Evolutionary conservation across 805 yeast genomes (phyloP).

Genomic region (Yarrowia sp.): DNA sequence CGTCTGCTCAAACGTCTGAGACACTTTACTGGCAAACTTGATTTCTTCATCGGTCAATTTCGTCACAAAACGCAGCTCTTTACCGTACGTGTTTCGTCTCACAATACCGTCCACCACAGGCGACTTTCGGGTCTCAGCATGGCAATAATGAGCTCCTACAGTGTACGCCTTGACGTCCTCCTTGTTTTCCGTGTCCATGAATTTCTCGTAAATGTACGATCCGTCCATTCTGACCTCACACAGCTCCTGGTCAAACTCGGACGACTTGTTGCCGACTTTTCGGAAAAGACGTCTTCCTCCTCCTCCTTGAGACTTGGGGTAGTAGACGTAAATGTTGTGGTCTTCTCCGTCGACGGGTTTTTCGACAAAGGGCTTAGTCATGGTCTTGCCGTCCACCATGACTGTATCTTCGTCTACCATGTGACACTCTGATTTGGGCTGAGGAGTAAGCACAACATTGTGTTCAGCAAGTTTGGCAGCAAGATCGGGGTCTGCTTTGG

Average conservation of each 20-base stretch:
- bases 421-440: constrained; percentile 50
- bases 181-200: constrained; percentile 96
- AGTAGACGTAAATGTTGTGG: constrained; percentile 92
- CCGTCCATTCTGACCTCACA: constrained; percentile 79
- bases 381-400: constrained; percentile 64
- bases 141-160: constrained; percentile 86
- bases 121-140: constrained; percentile 96
- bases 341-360: constrained; percentile 99
- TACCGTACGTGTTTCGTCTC: constrained; percentile 94
- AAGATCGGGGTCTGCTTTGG: constrained; percentile 70
- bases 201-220: constrained; percentile 85
- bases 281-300: constrained; percentile 95
- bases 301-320: constrained; percentile 79
- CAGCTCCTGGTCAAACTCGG: constrained; percentile 88
- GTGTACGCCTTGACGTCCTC: constrained; percentile 99
- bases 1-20: constrained; percentile 78
- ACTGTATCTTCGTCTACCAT: constrained; percentile 87
- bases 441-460: constrained; percentile 50
- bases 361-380: constrained; percentile 92
- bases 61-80: constrained; percentile 89
- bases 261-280: constrained; percentile 94
- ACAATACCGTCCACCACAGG: constrained; percentile 99
- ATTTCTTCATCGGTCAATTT: constrained; percentile 72
- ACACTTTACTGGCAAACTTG: constrained; percentile 74
- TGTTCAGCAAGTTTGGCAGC: constrained; percentile 55